These are phyloP conservation scores for Trichothecium roseum DNA, from an alignment of 2,329 filamentous ascomycete species.

Conservation along the genomic window DNA sequence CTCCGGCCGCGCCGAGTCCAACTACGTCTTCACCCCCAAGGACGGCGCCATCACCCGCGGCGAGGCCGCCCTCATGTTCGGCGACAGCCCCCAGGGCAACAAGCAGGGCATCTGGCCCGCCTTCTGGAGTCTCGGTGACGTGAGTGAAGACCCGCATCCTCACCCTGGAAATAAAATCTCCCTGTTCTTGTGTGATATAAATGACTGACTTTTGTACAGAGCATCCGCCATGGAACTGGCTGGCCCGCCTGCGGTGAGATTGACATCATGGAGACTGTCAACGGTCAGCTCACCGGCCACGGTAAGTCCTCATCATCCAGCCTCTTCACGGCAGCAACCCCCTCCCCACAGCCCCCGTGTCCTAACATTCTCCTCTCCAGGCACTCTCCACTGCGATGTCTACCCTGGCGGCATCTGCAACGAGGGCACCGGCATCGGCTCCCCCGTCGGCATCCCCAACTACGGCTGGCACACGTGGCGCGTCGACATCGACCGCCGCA, in stretches of 20 bases:
- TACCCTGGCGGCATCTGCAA: slow-evolving; percentile 29
- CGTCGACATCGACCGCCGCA: slow-evolving; percentile 34
- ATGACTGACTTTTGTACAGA: too few species aligned
- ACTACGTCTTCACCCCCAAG: slow-evolving; percentile 27
- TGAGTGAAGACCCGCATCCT: too few species aligned
- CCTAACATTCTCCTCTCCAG: too few species aligned
- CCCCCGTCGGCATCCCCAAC: slow-evolving; percentile 21
- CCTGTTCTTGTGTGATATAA: too few species aligned
- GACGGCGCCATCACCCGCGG: slow-evolving; percentile 28
- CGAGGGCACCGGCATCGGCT: slow-evolving; percentile 30
- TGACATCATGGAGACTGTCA: slow-evolving; percentile 46
- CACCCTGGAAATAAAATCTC: too few species aligned
- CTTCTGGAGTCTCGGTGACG: slow-evolving; percentile 46
- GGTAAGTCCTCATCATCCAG: slow-evolving; percentile 26
- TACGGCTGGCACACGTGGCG: slow-evolving; percentile 34
- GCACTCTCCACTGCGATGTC: background rate
- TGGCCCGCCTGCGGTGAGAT: slow-evolving; percentile 48
- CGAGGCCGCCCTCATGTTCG: slow-evolving; percentile 32
- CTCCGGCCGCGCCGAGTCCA: slow-evolving; percentile 35
- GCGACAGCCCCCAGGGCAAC: slow-evolving; percentile 21
- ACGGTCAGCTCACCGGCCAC: slow-evolving; percentile 33
- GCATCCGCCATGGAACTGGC: slow-evolving; percentile 31
- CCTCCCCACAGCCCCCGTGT: too few species aligned
- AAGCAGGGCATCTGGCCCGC: slow-evolving; percentile 48
- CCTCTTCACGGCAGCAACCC: too few species aligned